Evolutionary conservation across 768 basidiomycete species (phyloP).

Genomic region (Pulveroboletus frians): DNA sequence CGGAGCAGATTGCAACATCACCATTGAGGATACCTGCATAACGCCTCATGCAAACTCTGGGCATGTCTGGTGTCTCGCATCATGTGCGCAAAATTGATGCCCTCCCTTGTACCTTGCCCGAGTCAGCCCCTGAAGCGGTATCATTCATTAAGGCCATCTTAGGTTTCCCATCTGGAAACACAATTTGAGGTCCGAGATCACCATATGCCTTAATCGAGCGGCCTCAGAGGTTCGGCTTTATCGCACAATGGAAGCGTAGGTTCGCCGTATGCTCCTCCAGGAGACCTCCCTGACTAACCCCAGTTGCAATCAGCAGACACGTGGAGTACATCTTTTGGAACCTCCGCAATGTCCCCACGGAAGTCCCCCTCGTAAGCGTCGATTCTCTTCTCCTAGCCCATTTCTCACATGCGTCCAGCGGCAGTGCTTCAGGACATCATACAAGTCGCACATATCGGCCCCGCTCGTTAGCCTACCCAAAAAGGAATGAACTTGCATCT

Average conservation of each 20-base stretch:
- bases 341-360: constrained; percentile 33
- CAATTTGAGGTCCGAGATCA: constrained; percentile 51
- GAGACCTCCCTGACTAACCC: constrained; percentile 16
- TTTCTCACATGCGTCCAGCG: constrained; percentile 22
- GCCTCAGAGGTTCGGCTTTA: constrained; percentile 43
- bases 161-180: constrained; percentile 47
- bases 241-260: constrained; percentile 36
- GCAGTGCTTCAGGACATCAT: constrained; percentile 32
- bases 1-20: constrained; percentile 44
- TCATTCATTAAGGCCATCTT: background rate
- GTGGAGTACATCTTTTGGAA: constrained; percentile 44
- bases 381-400: background rate
- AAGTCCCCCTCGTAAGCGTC: constrained; percentile 22
- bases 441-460: constrained; percentile 34
- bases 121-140: constrained; percentile 13
- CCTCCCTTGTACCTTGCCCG: constrained; percentile 39
- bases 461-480: constrained; percentile 37
- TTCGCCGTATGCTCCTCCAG: constrained; percentile 8
- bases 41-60: constrained; percentile 37
- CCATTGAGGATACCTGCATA: constrained; percentile 46
- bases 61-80: constrained; percentile 39
- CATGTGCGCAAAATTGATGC: constrained; percentile 37
- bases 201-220: constrained; percentile 31
- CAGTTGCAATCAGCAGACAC: constrained; percentile 18
- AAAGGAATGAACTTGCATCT: constrained; percentile 31